Percentiles rank a stretch among this genome's conserved stretches.
Conservation (phyloP, 1,284 basidiomycete genomes). For the Tremellales sp. region DNA sequence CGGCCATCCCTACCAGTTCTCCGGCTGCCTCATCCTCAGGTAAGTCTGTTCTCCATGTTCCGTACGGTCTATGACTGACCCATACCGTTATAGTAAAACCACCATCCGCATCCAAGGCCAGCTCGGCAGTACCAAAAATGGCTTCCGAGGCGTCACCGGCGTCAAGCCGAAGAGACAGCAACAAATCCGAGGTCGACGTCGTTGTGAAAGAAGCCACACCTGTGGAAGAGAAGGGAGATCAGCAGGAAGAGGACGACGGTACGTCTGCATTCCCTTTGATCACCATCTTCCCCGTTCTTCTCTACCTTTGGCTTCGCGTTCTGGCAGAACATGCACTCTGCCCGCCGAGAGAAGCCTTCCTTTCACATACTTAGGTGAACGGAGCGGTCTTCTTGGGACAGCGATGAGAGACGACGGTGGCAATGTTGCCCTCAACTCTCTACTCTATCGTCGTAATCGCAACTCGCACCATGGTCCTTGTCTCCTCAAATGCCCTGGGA, state of each 20-base stretch:
- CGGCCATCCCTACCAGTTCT: constrained; percentile 10
- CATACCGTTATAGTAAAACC: background rate
- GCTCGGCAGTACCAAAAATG: constrained; percentile 7
- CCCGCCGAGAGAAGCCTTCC: background rate
- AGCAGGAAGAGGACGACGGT: constrained; percentile 21
- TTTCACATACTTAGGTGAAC: background rate
- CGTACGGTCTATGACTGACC: background rate
- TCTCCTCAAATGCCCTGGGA: background rate
- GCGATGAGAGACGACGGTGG: background rate
- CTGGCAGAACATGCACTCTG: background rate
- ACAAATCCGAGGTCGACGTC: constrained; percentile 9
- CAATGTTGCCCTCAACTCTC: constrained; percentile 2
- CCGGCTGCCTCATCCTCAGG: background rate
- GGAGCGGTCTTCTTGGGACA: background rate
- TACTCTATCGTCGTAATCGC: background rate
- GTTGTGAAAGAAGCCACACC: constrained; percentile 14
- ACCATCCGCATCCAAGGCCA: background rate
- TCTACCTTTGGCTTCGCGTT: background rate
- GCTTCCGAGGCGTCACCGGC: constrained; percentile 16
- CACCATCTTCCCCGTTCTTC: background rate
- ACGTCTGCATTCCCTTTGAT: background rate
- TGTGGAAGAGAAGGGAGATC: constrained; percentile 12
- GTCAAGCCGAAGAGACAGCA: constrained; percentile 9
- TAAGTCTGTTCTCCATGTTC: background rate
- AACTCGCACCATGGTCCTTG: background rate